Percentiles rank a stretch among this genome's conserved stretches.
Conservation (phyloP, 1,284 basidiomycete species). For the Malassezia sympodialis region DNA sequence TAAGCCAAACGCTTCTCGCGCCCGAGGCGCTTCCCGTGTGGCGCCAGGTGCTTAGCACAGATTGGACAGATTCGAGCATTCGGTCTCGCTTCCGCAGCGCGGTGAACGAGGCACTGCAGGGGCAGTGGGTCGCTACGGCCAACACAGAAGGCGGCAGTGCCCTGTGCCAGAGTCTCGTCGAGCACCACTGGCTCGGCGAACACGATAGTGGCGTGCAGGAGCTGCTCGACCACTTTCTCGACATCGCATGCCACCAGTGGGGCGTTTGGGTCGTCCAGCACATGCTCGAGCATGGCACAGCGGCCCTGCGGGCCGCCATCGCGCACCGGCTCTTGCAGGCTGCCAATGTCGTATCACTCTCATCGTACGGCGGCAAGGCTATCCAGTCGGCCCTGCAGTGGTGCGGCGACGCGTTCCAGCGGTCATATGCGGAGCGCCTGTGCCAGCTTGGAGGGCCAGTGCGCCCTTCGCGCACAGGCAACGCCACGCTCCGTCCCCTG, state of each 20-base stretch:
- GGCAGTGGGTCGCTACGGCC: conserved; percentile 31
- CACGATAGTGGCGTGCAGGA: conserved; percentile 29
- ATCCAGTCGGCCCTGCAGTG: conserved; percentile 40
- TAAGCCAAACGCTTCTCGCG: conserved; percentile 31
- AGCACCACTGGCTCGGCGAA: conserved; percentile 17
- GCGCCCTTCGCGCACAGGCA: background rate
- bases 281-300: conserved; percentile 38
- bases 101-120: conserved; percentile 30
- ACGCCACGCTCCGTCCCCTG: conserved; percentile 16
- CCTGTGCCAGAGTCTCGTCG: conserved; percentile 40
- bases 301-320: conserved; percentile 20
- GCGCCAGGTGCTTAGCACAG: conserved; percentile 28
- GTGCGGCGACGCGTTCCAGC: conserved; percentile 23
- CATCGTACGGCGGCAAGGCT: conserved; percentile 42
- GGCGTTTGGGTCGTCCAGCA: conserved; percentile 44
- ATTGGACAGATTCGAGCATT: conserved; percentile 22
- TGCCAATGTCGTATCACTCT: conserved; percentile 31
- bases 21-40: conserved; percentile 40
- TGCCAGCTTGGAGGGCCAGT: conserved; percentile 16
- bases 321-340: conserved; percentile 24
- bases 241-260: conserved; percentile 40
- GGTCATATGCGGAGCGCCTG: conserved; percentile 28
- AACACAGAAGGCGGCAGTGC: conserved; percentile 38
- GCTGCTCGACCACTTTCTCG: conserved; percentile 28
- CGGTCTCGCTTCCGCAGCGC: background rate